Conservation (phyloP, 225 moss, liverwort and hornwort genomes). For the Sphagnum contortum region DNA sequence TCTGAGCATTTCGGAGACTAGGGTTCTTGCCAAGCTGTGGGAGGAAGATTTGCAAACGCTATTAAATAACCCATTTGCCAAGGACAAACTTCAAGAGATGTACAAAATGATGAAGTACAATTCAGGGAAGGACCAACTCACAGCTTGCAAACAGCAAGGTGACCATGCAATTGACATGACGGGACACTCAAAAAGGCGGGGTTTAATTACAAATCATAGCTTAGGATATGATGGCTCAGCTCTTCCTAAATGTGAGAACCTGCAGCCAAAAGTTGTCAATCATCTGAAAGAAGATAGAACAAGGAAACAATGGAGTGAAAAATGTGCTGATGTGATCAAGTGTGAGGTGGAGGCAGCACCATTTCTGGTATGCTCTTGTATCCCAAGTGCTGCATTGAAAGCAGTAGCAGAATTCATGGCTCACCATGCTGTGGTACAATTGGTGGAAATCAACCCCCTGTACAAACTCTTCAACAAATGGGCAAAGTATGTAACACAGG, state of each 20-base stretch:
- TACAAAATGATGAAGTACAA: constrained; percentile 10
- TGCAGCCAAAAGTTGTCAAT: neutral
- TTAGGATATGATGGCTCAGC: neutral
- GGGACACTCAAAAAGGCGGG: too few species aligned
- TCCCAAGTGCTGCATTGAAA: constrained; percentile 8
- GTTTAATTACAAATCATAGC: neutral
- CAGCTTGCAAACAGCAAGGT: too few species aligned
- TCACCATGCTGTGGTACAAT: constrained; percentile 40
- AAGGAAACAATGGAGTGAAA: too few species aligned
- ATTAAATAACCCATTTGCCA: neutral
- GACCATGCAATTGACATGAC: too few species aligned
- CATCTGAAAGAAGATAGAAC: too few species aligned
- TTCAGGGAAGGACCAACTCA: constrained; percentile 7
- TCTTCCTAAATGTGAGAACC: neutral
- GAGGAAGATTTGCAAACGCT: constrained; percentile 13
- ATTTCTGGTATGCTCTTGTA: constrained; percentile 27
- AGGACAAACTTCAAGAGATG: neutral
- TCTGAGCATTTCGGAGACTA: constrained; percentile 14
- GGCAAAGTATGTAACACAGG: constrained; percentile 58
- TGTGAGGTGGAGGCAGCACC: constrained; percentile 20
- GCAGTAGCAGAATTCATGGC: constrained; percentile 33
- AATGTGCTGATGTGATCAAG: neutral
- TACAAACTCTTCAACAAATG: constrained; percentile 59
- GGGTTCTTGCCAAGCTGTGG: constrained; percentile 24
- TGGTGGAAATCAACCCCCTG: constrained; percentile 45